Evolutionary conservation across 345 rosid species (phyloP).

Genomic region (Draba incana): DNA sequence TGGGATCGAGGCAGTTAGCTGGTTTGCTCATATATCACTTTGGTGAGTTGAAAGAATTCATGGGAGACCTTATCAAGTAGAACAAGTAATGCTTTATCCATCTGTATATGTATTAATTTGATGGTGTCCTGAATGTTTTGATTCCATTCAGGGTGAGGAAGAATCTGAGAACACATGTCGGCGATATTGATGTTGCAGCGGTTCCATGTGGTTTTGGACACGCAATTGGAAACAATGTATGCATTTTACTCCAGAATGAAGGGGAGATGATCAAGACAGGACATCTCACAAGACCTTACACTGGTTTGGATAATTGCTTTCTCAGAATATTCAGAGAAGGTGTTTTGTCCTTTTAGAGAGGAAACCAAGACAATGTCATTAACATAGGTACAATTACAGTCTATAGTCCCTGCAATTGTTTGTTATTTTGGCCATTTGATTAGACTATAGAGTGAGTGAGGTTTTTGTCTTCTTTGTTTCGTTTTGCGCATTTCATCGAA

Average conservation of each 20-base stretch:
- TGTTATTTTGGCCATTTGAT: neutral
- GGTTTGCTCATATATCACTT: slow-evolving; percentile 85
- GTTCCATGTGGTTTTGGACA: slow-evolving; percentile 99
- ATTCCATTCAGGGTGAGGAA: too few relatives aligned
- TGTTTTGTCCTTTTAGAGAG: slow-evolving; percentile 85
- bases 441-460: neutral
- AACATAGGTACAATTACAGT: slow-evolving; percentile 61
- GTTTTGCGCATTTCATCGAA: slow-evolving; percentile 11
- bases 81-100: neutral
- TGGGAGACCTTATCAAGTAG: neutral
- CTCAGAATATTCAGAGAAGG: slow-evolving; percentile 77
- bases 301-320: slow-evolving; percentile 71
- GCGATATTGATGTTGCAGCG: slow-evolving; percentile 96
- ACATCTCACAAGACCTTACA: slow-evolving; percentile 66
- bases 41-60: slow-evolving; percentile 60
- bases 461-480: slow-evolving; percentile 16
- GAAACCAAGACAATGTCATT: slow-evolving; percentile 88
- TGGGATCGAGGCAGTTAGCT: slow-evolving; percentile 98
- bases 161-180: slow-evolving; percentile 87
- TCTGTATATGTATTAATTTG: neutral
- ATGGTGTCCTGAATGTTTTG: slow-evolving; percentile 9
- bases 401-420: too few relatives aligned
- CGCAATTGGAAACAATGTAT: slow-evolving; percentile 97
- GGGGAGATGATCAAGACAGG: slow-evolving; percentile 89
- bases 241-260: slow-evolving; percentile 73